These are phyloP conservation scores for Corylus heterophylla DNA, from an alignment of 306 rosid species.

Conservation along the genomic window DNA sequence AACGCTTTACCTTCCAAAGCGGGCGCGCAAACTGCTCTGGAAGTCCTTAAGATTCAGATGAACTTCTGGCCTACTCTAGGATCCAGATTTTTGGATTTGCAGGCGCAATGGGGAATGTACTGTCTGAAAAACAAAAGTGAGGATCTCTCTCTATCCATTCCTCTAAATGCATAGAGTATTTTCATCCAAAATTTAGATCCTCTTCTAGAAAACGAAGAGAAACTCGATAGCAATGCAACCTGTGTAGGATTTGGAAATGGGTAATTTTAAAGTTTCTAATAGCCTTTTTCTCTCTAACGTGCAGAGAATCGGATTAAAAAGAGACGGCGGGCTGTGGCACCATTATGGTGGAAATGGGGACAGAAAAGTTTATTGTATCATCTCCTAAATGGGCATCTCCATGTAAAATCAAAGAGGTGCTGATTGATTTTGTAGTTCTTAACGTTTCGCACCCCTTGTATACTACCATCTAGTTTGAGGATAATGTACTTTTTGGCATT, in stretches of 20 bases:
- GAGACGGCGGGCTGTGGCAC: slow-evolving; percentile 39
- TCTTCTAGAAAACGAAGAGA: not conserved
- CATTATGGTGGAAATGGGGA: slow-evolving; percentile 59
- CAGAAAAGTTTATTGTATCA: slow-evolving; percentile 41
- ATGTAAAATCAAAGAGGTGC: slow-evolving; percentile 39
- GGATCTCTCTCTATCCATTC: slow-evolving; percentile 37
- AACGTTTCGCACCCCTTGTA: slow-evolving; percentile 28
- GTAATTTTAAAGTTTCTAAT: slow-evolving; percentile 15
- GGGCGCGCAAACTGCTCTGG: slow-evolving; percentile 69
- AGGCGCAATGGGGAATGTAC: slow-evolving; percentile 52
- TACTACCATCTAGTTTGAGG: slow-evolving; percentile 36
- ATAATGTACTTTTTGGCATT: slow-evolving; percentile 24
- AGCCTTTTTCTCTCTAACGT: not conserved
- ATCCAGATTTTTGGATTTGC: slow-evolving; percentile 54
- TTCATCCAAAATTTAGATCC: not conserved
- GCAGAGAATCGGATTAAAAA: slow-evolving; percentile 56
- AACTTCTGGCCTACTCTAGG: slow-evolving; percentile 74
- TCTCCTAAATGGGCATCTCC: slow-evolving; percentile 39
- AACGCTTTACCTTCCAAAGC: slow-evolving; percentile 61
- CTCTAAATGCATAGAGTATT: not conserved
- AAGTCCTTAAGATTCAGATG: slow-evolving; percentile 77
- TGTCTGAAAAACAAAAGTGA: slow-evolving; percentile 51
- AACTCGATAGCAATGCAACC: not conserved
- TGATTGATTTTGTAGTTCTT: slow-evolving; percentile 30
- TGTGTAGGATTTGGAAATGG: slow-evolving; percentile 1